Conservation (phyloP, 305 asterid genomes). For the Fraxinus platypoda region DNA sequence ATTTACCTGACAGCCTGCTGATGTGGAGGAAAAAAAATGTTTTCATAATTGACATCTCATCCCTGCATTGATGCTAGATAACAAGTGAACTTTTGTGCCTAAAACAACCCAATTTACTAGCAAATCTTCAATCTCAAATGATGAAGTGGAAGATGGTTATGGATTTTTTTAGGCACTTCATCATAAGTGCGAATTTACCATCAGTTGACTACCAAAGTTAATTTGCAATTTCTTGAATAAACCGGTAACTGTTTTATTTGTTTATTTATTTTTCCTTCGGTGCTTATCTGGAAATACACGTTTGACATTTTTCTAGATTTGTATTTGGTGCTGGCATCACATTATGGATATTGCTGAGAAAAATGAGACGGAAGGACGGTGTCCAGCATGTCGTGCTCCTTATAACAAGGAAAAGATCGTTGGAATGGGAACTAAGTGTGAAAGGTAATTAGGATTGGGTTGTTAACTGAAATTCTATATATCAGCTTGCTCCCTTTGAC, state of each 20-base stretch:
- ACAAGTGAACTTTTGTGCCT: neutral
- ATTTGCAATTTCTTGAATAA: neutral
- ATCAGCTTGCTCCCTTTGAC: neutral
- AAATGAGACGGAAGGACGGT: slow-evolving; percentile 88
- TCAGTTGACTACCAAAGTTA: neutral
- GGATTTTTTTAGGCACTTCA: neutral
- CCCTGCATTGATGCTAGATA: neutral
- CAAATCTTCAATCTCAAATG: neutral
- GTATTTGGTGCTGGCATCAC: slow-evolving; percentile 99
- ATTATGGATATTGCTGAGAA: slow-evolving; percentile 99
- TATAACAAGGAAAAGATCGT: slow-evolving; percentile 98
- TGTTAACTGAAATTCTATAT: slow-evolving; percentile 6
- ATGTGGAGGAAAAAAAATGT: neutral
- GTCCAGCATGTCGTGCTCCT: slow-evolving; percentile 96
- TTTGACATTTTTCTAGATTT: slow-evolving; percentile 52
- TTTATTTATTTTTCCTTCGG: slow-evolving; percentile 6
- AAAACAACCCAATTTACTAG: neutral
- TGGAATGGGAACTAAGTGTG: slow-evolving; percentile 74
- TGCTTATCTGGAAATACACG: slow-evolving; percentile 11
- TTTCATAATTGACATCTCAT: neutral
- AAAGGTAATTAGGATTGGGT: slow-evolving; percentile 45
- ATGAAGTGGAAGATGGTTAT: neutral
- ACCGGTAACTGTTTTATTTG: neutral
- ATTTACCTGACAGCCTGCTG: neutral
- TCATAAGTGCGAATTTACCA: neutral